Evolutionary conservation across 208 protist genomes (phyloP), one percentile per base, ranked within the genome.

Genomic region (Trichomonas gallinae): DNA sequence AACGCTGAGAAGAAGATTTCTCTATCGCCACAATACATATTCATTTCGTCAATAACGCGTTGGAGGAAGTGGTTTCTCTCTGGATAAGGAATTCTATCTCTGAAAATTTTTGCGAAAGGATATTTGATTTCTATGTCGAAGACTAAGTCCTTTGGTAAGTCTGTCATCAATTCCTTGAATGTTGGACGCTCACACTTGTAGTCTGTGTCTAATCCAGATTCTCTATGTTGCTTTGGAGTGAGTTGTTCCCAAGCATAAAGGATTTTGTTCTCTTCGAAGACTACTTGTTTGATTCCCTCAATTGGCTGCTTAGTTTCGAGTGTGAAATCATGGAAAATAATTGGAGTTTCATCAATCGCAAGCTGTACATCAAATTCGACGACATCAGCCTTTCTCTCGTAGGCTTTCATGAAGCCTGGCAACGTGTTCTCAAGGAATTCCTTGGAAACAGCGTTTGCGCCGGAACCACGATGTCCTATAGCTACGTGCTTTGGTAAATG

Each of bases 351-450:
- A 51, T 93, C 87, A 48, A 26, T 38, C 17, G 44, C 26, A 1
- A 93, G 23, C 15, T 93, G 87, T 17, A 93, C 34, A 93, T 93
- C 87, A 36, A 93, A 93, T 93, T 93, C 87, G 17, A 93, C 87
- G 46, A 93, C 42, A 51, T 93, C 87, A 51, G 26, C 87, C 13
- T 40, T 26, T 38, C 44, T 51, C 34, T 93, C 44, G 8, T 34
- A 17, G 10, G 87, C 87, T 93, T 34, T 38, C 17, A 44, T 48
- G n/a, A 48, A 93, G 2, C 44, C 21, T 38, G 44, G 15, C 0
- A 93, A 58, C 38, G 87, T 51, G n/a, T 93, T 93, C 51, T 93
- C 87, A 10, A 40, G 36, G 45, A 26, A 93, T 38, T 48, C 40
- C 26, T 93, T 51, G 1, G 40, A 0, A 38, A 93, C 87, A 34